A percentile compares a stretch with the other conserved stretches of the same genome.
Evolutionary conservation across 108 stramenopile genomes (phyloP).

Genomic region (Craspedostauros australis): DNA sequence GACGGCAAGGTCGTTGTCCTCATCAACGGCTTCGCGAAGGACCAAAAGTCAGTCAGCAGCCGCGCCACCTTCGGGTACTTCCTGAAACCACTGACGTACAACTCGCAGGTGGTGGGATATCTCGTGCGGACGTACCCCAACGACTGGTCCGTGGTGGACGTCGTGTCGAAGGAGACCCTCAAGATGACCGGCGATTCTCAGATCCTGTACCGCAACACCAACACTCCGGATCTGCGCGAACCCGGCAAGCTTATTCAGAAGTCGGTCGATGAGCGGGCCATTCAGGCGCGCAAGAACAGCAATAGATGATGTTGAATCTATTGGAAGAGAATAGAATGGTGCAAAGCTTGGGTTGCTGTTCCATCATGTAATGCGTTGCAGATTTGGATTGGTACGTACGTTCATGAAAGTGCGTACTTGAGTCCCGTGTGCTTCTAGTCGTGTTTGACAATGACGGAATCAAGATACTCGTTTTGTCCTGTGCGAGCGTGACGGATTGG

Average conservation of each 20-base stretch:
- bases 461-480: slow-evolving; percentile 10
- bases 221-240: slow-evolving; percentile 66
- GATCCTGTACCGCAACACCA: slow-evolving; percentile 56
- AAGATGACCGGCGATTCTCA: slow-evolving; percentile 37
- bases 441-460: too few relatives aligned
- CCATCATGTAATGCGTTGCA: not conserved
- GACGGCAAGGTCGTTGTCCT: slow-evolving; percentile 35
- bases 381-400: not conserved
- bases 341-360: not conserved
- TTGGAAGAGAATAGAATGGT: not conserved
- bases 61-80: slow-evolving; percentile 72
- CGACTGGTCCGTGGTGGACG: slow-evolving; percentile 55
- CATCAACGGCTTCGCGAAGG: slow-evolving; percentile 68
- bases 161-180: slow-evolving; percentile 29
- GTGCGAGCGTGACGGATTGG: slow-evolving; percentile 22
- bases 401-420: not conserved
- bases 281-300: slow-evolving; percentile 21
- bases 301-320: not conserved
- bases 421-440: too few relatives aligned
- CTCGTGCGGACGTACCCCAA: slow-evolving; percentile 50
- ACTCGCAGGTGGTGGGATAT: slow-evolving; percentile 69
- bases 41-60: slow-evolving; percentile 38
- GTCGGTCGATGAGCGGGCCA: slow-evolving; percentile 59
- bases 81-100: slow-evolving; percentile 74
- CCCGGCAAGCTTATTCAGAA: slow-evolving; percentile 57